A percentile compares a stretch with the other conserved stretches of the same genome.
Evolutionary conservation across 352 stramenopile genomes (phyloP).

Genomic region (Globisporangium yorkense): DNA sequence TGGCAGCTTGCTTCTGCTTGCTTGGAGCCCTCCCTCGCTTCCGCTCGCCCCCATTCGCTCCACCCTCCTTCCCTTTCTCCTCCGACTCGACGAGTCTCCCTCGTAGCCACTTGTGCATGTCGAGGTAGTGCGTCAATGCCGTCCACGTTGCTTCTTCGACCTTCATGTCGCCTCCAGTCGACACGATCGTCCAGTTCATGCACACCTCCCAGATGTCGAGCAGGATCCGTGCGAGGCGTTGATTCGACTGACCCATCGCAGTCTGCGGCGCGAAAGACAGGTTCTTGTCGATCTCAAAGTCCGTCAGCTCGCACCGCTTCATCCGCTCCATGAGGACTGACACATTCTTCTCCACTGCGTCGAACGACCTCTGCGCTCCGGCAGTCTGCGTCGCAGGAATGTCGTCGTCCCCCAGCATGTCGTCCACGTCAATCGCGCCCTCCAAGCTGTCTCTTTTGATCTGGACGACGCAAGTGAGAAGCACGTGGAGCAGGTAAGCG

Average conservation of each 20-base stretch:
- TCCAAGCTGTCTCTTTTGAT: conserved; percentile 11
- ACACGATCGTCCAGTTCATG: conserved; percentile 32
- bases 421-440: conserved; percentile 14
- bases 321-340: conserved; percentile 36
- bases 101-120: conserved; percentile 30
- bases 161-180: background rate
- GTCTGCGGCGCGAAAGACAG: conserved; percentile 24
- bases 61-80: conserved; percentile 6
- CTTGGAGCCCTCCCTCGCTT: conserved; percentile 14
- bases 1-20: conserved; percentile 3
- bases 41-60: background rate
- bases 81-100: conserved; percentile 12
- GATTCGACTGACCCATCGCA: conserved; percentile 24
- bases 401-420: conserved; percentile 29
- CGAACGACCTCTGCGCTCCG: conserved; percentile 15
- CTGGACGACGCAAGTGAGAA: conserved; percentile 26
- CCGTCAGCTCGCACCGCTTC: conserved; percentile 33
- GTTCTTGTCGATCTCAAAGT: conserved; percentile 50
- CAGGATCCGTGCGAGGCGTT: conserved; percentile 21
- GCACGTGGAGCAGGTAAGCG: conserved; percentile 29
- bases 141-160: conserved; percentile 18
- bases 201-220: conserved; percentile 29
- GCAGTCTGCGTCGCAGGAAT: conserved; percentile 30
- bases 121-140: conserved; percentile 20
- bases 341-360: conserved; percentile 21